These are phyloP conservation scores for Mediolabrus comicus DNA, from an alignment of 108 stramenopile species.

Conservation along the genomic window DNA sequence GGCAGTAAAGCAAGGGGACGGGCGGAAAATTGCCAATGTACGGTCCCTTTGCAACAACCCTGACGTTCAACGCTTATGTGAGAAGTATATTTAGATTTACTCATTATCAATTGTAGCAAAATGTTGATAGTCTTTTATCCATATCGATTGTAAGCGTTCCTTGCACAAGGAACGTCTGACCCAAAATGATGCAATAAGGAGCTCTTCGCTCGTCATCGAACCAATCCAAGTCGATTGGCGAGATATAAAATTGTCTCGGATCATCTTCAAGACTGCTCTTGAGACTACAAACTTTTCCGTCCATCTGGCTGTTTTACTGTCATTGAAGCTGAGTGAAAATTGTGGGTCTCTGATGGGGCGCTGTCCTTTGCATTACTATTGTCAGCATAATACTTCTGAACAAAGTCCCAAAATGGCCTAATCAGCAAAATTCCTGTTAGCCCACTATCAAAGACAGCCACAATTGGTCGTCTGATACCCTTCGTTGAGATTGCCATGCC, in stretches of 20 bases:
- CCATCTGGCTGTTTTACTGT: background rate
- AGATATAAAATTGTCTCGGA: conserved; percentile 28
- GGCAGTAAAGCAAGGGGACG: conserved; percentile 65
- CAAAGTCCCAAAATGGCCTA: conserved; percentile 28
- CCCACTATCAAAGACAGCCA: conserved; percentile 47
- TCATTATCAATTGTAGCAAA: background rate
- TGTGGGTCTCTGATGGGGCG: background rate
- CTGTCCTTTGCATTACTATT: background rate
- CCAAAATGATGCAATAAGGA: conserved; percentile 43
- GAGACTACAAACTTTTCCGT: conserved; percentile 9
- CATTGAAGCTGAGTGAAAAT: conserved; percentile 20
- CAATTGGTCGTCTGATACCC: conserved; percentile 29
- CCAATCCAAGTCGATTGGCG: conserved; percentile 48
- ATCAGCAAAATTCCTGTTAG: conserved; percentile 39
- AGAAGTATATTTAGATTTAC: conserved; percentile 46
- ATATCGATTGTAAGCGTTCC: conserved; percentile 44
- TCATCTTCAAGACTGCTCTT: conserved; percentile 18
- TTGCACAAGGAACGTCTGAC: conserved; percentile 40
- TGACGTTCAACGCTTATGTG: conserved; percentile 68
- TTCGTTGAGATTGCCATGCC: conserved; percentile 3
- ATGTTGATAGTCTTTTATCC: conserved; percentile 25
- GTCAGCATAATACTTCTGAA: conserved; percentile 13
- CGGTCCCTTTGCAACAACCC: conserved; percentile 61
- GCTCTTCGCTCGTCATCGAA: conserved; percentile 32
- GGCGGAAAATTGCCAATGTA: conserved; percentile 64